Evolutionary conservation across 306 rosid species (phyloP), one percentile per base, ranked within the genome.

Genomic region (Vigna trinervia): DNA sequence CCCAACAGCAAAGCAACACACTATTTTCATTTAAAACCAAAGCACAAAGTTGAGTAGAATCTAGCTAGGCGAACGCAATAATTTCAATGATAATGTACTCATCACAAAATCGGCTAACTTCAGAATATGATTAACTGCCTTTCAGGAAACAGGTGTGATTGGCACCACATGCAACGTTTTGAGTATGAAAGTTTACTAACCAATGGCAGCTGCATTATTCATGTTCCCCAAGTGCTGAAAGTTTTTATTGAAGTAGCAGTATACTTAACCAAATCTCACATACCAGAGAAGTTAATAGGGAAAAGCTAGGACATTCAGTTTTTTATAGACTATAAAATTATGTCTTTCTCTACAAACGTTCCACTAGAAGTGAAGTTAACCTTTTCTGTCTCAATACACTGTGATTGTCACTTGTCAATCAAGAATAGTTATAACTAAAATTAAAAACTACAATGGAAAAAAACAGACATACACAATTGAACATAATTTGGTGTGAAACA

Each of bases 71-170:
- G 63, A 39, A 76, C n/a, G 52, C 46, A 66, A 15, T 28, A 26
- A 53, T 38, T 66, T 52, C 65, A 60, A 53, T 77, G 75, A 43
- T 67, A 43, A 52, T 22, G 15, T 63, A 34, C 26, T 20, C n/a
- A 67, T 56, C 36, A 54, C 41, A 23, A 72, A 52, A 23, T 56
- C 67, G 46, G 66, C 51, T 57, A 7, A 56, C 28, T 28, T 63
- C 43, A 77, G 73, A 77, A 47, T 66, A 36, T 66, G 45, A 78
- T 23, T 62, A 61, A 66, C 87, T 89, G 78, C 86, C 53, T 82
- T 84, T 86, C 73, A 83, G 43, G 78, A 78, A 87, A 81, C 90
- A 82, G 4, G 86, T 88, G 84, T 84, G 91, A 76, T 81, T 79
- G 63, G 30, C 19, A 68, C 26, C 48, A 5, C 22, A 39, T 67